Evolutionary conservation across 2,329 filamentous ascomycete species (phyloP).

Genomic region (Pestalotiopsis sp.): DNA sequence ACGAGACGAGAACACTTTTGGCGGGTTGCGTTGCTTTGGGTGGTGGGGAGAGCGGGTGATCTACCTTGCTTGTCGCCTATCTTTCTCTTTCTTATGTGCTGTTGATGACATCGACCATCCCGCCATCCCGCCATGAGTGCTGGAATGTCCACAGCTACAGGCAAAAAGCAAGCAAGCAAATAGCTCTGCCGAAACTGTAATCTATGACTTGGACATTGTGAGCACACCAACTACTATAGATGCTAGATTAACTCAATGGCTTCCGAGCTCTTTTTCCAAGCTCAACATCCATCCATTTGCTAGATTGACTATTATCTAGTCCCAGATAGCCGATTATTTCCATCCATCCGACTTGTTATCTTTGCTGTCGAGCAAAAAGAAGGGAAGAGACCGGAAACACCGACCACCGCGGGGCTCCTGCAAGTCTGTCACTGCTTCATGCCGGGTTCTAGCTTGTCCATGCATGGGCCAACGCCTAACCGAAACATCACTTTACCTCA

Average conservation of each 20-base stretch:
- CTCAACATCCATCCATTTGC: neutral
- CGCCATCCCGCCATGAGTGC: neutral
- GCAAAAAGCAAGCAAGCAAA: neutral
- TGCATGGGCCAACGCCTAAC: neutral
- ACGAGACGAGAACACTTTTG: neutral
- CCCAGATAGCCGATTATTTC: neutral
- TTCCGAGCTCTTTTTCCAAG: no score
- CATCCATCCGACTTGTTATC: neutral
- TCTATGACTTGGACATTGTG: neutral
- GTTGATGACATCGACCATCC: slow-evolving; percentile 1
- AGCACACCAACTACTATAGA: no score
- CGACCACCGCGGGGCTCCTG: neutral
- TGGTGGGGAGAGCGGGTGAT: neutral
- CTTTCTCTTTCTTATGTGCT: neutral
- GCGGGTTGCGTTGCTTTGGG: neutral
- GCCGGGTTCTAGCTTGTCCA: neutral
- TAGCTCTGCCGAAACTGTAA: neutral
- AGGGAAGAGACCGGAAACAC: neutral
- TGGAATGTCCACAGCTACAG: neutral
- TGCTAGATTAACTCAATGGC: no score
- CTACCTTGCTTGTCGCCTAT: neutral
- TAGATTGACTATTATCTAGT: neutral
- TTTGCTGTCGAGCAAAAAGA: neutral
- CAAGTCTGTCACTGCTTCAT: neutral
- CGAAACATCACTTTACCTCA: neutral